Evolutionary conservation across 371 early-diverging fungal genomes (phyloP), one percentile per base, ranked within the genome.

Genomic region (Choanephora cucurbitarum): DNA sequence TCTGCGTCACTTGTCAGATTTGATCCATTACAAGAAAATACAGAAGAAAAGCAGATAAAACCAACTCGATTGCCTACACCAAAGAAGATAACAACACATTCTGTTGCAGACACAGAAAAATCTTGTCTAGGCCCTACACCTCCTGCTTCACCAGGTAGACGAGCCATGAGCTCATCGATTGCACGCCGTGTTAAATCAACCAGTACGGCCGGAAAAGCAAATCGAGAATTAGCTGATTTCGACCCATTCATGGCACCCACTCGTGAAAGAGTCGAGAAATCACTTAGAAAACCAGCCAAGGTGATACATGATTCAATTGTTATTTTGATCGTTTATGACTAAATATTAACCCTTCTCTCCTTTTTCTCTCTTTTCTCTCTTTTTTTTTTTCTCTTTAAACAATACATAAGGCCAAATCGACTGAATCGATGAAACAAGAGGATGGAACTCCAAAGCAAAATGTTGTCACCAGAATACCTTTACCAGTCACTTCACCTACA

Each of bases 211-310:
- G 66, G 66, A 3, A 65, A 60, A 41, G 60, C 66, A 7, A 65
- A 60, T 44, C 45, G 40, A 49, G 60, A 60, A 18, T 42, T 66
- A 19, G 57, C 60, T 44, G 66, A 66, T 44, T 60, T 66, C 52
- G 66, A 60, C 45, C 61, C 64, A 34, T 45, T 58, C 14, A 62
- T 62, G 48, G 47, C 62, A 46, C 52, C 61, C 21, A 48, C 49
- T 14, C 45, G 39, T 33, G 40, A 53, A 37, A 33, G 24, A 46
- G 39, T 31, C 10, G 23, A 44, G 42, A 22, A 32, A 15, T 34
- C 39, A 41, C 50, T 44, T 10, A 62, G 50, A 56, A 56, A 62
- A 52, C 42, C 24, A 55, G 44, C 13, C 14, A 54, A 60, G 54
- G 54, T 54, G 28, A 28, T 28, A 28, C 28, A 28, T 7, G 28